phyloP scores from a whole-genome alignment of 129 eudicot genomes.

The Arctium lappa region DNA sequence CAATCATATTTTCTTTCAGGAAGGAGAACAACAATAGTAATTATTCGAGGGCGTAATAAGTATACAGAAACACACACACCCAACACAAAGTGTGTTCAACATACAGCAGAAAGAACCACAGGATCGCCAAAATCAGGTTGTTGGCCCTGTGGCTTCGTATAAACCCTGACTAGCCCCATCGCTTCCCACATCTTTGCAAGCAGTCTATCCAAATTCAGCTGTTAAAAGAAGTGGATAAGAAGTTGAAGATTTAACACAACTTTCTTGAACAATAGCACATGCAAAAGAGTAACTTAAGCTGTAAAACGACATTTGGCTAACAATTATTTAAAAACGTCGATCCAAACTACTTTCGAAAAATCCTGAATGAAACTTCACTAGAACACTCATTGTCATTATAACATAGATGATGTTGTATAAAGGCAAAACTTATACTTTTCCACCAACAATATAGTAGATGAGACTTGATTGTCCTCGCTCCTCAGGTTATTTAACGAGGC shows the following conservation, averaged over 20 bases:
- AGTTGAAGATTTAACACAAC: not conserved
- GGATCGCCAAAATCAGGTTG: slow-evolving; percentile 97
- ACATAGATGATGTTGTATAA: not conserved
- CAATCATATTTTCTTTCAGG: not conserved
- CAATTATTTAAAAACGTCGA: not conserved
- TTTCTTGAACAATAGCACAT: not conserved
- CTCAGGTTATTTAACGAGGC: too few species aligned
- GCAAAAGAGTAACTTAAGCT: not conserved
- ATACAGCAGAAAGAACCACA: slow-evolving; percentile 92
- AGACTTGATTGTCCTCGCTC: not conserved
- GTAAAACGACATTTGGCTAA: not conserved
- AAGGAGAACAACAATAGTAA: not conserved
- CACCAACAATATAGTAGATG: not conserved
- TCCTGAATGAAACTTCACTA: not conserved
- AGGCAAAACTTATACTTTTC: not conserved
- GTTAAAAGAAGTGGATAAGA: slow-evolving; percentile 24
- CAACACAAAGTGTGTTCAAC: slow-evolving; percentile 24
- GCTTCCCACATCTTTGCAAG: slow-evolving; percentile 99
- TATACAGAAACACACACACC: not conserved
- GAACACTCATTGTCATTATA: not conserved
- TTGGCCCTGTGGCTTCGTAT: slow-evolving; percentile 97
- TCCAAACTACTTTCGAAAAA: not conserved
- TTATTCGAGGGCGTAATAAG: not conserved
- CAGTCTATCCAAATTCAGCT: slow-evolving; percentile 97
- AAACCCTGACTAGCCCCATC: slow-evolving; percentile 98